phyloP scores from a whole-genome alignment of 2,329 filamentous ascomycete genomes.

The Emergomyces orientalis region DNA sequence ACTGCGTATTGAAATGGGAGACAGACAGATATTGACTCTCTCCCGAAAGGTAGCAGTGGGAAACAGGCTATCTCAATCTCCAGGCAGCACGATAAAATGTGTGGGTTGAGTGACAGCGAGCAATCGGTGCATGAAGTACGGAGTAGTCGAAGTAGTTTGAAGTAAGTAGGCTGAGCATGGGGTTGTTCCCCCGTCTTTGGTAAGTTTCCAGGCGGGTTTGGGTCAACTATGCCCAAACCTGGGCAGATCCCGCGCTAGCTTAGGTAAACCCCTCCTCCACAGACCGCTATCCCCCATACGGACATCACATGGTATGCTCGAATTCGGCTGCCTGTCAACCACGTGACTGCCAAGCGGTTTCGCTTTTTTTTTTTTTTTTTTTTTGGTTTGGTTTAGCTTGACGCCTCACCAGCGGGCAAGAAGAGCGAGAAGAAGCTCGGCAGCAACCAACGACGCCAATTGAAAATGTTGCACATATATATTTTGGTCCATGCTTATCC shows the following conservation, averaged over 20 bases:
- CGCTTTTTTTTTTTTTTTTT: not conserved
- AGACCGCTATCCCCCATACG: not conserved
- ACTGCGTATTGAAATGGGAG: not conserved
- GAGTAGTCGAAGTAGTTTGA: no score
- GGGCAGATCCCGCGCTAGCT: not conserved
- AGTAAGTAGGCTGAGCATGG: not conserved
- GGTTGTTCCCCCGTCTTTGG: not conserved
- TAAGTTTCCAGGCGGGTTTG: no score
- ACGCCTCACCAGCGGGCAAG: no score
- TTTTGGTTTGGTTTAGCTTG: no score
- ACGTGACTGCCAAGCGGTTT: not conserved
- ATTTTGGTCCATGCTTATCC: not conserved
- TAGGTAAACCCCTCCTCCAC: not conserved
- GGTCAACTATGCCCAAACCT: not conserved
- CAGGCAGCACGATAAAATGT: constrained; percentile 4
- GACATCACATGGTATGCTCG: not conserved
- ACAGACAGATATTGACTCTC: not conserved
- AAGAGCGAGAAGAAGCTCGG: no score
- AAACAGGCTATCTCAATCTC: not conserved
- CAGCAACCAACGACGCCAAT: no score
- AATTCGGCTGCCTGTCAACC: not conserved
- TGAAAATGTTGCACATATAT: not conserved
- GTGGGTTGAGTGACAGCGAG: not conserved
- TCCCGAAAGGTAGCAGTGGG: not conserved
- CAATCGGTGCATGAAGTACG: not conserved